Evolutionary conservation across 768 basidiomycete genomes (phyloP).

Genomic region (Tylopilus balloui): DNA sequence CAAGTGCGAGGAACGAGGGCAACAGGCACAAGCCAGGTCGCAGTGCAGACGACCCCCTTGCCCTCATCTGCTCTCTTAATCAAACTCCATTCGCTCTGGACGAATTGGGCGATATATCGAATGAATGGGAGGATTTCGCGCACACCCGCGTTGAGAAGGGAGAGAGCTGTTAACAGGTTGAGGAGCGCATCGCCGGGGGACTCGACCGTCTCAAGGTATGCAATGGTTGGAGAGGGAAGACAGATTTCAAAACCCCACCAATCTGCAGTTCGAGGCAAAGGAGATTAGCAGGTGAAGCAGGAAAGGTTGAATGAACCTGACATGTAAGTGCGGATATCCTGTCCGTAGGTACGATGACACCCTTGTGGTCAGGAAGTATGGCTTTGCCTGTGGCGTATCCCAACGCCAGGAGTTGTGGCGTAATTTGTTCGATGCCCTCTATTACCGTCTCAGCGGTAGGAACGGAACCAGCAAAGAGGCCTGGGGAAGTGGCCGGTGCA

Average conservation of each 20-base stretch:
- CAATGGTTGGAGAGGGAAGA: conserved; percentile 67
- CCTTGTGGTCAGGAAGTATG: conserved; percentile 62
- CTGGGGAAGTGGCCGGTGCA: conserved; percentile 62
- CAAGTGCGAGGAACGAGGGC: conserved; percentile 76
- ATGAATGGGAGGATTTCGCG: conserved; percentile 82
- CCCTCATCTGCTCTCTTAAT: conserved; percentile 65
- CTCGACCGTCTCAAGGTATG: conserved; percentile 58
- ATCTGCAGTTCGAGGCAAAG: conserved; percentile 41
- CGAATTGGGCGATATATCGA: conserved; percentile 75
- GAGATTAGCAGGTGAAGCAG: conserved; percentile 4
- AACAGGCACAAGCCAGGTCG: conserved; percentile 86
- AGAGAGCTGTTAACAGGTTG: conserved; percentile 70
- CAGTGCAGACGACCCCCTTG: conserved; percentile 79
- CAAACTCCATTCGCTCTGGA: conserved; percentile 67
- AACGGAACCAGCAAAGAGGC: conserved; percentile 68
- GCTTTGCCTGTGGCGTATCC: conserved; percentile 71
- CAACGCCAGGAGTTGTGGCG: conserved; percentile 72
- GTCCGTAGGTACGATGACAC: conserved; percentile 69
- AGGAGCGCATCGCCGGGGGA: conserved; percentile 53
- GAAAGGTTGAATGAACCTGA: conserved; percentile 34
- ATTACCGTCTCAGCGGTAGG: conserved; percentile 72
- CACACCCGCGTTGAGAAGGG: conserved; percentile 66
- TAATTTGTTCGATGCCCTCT: conserved; percentile 63
- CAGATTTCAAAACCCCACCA: conserved; percentile 89
- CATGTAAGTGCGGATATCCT: conserved; percentile 77